Evolutionary conservation across 2,329 filamentous ascomycete species (phyloP).

Genomic region (Fusarium secorum): DNA sequence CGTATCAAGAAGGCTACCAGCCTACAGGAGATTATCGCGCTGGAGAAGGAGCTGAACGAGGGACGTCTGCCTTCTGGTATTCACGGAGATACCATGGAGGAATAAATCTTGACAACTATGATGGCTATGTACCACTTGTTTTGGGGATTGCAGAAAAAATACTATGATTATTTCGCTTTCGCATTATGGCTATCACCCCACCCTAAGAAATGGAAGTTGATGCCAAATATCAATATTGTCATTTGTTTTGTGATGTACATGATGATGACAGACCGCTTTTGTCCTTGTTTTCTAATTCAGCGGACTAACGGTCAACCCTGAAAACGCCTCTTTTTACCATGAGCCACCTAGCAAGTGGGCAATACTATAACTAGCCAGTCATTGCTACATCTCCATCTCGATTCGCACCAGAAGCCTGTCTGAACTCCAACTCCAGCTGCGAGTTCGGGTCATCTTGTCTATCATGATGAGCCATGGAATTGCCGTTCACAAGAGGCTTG

Average conservation of each 20-base stretch:
- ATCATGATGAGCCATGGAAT: conserved; percentile 38
- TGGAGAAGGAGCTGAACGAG: conserved; percentile 93
- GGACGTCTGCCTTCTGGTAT: conserved; percentile 80
- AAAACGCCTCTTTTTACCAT: neutral
- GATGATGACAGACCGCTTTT: neutral
- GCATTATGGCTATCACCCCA: conserved; percentile 14
- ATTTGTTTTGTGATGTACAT: neutral
- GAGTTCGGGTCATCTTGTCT: conserved; percentile 56
- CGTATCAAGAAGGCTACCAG: conserved; percentile 89
- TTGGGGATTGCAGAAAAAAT: conserved; percentile 22
- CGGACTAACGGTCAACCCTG: neutral
- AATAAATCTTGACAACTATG: conserved; percentile 49
- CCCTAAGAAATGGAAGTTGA: neutral
- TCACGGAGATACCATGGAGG: conserved; percentile 66
- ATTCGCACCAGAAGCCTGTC: conserved; percentile 51
- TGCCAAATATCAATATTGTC: neutral
- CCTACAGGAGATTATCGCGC: conserved; percentile 83
- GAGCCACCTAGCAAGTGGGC: neutral
- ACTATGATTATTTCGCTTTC: conserved; percentile 20
- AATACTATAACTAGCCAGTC: conserved; percentile 56
- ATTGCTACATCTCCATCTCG: conserved; percentile 66
- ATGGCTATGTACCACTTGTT: conserved; percentile 5
- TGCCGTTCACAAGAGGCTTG: conserved; percentile 44
- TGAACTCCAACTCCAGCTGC: conserved; percentile 64
- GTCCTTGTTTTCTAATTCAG: neutral